A percentile compares a stretch with the other conserved stretches of the same genome.
Conservation (phyloP, 257 asterid species). For the Nicotiana knightiana region DNA sequence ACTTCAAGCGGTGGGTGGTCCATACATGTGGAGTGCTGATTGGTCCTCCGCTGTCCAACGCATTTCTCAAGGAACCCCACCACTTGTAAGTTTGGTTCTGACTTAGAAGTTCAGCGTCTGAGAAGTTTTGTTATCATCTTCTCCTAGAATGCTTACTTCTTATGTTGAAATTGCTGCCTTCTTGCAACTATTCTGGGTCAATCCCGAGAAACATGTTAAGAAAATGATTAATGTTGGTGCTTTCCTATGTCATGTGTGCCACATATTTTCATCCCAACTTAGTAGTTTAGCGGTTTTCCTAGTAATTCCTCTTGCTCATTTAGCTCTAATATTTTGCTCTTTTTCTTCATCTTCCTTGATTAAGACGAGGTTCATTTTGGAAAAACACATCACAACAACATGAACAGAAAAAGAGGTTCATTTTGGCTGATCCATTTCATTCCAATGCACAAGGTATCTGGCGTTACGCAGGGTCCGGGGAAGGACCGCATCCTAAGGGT, state of each 20-base stretch:
- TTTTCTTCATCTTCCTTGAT: not conserved
- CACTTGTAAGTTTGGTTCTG: constrained; percentile 67
- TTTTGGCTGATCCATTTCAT: not conserved
- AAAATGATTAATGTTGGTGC: not conserved
- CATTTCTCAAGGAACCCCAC: constrained; percentile 99
- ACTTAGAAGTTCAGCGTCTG: not conserved
- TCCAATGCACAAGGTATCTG: not conserved
- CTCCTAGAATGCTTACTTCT: not conserved
- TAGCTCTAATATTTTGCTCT: not conserved
- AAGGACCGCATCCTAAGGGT: too few relatives aligned
- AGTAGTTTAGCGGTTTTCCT: not conserved
- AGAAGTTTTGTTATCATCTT: not conserved
- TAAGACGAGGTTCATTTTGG: not conserved
- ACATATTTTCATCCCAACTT: not conserved
- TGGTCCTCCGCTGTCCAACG: constrained; percentile 95
- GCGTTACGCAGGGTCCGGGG: too few relatives aligned
- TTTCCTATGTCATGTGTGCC: constrained; percentile 5
- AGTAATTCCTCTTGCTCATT: constrained; percentile 3
- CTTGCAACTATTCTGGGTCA: constrained; percentile 5
- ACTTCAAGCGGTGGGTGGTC: constrained; percentile 93
- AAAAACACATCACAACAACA: not conserved
- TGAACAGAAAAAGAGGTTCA: not conserved
- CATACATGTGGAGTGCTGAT: constrained; percentile 82
- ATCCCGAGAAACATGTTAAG: not conserved
- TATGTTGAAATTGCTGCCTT: constrained; percentile 7